Base-by-base conservation (phyloP, 163 green algal species). In the Scenedesmus sp. region DNA sequence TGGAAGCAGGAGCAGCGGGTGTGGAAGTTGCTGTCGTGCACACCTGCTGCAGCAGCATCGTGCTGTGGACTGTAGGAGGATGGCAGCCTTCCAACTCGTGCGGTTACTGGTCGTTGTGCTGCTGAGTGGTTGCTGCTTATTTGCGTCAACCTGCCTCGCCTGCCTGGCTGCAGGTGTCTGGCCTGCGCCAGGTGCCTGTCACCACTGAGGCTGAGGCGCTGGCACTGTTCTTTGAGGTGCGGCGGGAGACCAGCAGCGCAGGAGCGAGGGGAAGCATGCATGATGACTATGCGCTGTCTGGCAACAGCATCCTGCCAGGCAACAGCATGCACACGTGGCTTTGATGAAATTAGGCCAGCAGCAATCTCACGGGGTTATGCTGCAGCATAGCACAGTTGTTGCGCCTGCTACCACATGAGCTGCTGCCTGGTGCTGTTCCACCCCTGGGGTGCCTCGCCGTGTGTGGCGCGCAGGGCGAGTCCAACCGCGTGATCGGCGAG, bases 211-310 rank as follows among this genome's bases (percentile, higher is more conserved):
- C 93, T 65, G 94, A 97, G 80, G 95, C 95, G 20, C 83, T 97
- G 73, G 82, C 92, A 35, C 90, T 96, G 85, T 91, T 97, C 78
- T 97, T 97, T 87, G 95, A 97, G 94, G 96, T 97, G 82, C 15
- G 33, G 18, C 76, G 46, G 10, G 61, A 7, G 18, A 56, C 9
- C 9, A 18, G 22, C 51, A 1, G 5, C 51, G 22, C 51, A 24
- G 1, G 51, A 61, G 13, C 9, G 51, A 61, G 51, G 51, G 13
- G 22, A 16, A 26, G 12, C 51, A 61, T 61, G 51, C 51, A 18
- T 3, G 3, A 61, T 18, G 3, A 16, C 51, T 26, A 3, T 61
- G 51, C 51, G 22, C 51, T 61, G 51, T 16, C 4, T 10, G 4
- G 51, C 51, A 61, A 1, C 20, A 0, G 30, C 20, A n/a, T 70